Base-by-base conservation (phyloP, 768 basidiomycete genomes). In the Podaxis rugospora region DNA sequence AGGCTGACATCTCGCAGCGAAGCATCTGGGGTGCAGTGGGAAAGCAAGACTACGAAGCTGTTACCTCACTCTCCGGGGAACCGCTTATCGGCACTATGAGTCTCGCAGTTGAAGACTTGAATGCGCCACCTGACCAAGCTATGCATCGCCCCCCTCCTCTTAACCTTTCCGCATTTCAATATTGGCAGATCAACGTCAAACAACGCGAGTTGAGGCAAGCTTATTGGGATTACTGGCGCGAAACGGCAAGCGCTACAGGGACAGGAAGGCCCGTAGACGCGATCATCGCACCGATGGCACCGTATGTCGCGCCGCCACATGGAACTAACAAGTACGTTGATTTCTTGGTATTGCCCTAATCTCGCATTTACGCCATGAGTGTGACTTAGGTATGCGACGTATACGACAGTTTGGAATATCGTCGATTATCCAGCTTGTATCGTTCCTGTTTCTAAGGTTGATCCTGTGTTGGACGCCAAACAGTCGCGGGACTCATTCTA, bases 251-350 rank as follows among this genome's bases (percentile, higher is more conserved):
- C 0, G 51, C 65, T 13, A 92, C 89, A 0, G 83, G 82, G 0
- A 92, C 89, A 0, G 88, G 87, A 1, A 73, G 92, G 1, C 87
- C 89, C 4, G 80, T 92, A 5, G 92, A 93, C 67, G 90, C 87
- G 1, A 83, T 93, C 64, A 86, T 93, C 37, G 73, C 77, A 1
- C 88, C 92, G 21, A 78, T 75, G 2, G 85, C 86, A 1, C 78
- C 88, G 1, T 85, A 75, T 66, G 72, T 79, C 0, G 87, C 90
- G 1, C 73, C 83, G 4, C 88, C 85, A 9, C 90, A 90, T 66
- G 89, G 88, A 14, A 69, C 69, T 52, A 81, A 81, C 61, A 75
- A 55, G 86, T 88, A 47, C 64, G 53, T 63, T 53, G 44, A 57
- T 51, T 36, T n/a, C 55, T 42, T 13, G 35, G 5, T 9, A 32